Evolutionary conservation across 2,329 filamentous ascomycete species (phyloP).

Genomic region (Scorias spongiosa): DNA sequence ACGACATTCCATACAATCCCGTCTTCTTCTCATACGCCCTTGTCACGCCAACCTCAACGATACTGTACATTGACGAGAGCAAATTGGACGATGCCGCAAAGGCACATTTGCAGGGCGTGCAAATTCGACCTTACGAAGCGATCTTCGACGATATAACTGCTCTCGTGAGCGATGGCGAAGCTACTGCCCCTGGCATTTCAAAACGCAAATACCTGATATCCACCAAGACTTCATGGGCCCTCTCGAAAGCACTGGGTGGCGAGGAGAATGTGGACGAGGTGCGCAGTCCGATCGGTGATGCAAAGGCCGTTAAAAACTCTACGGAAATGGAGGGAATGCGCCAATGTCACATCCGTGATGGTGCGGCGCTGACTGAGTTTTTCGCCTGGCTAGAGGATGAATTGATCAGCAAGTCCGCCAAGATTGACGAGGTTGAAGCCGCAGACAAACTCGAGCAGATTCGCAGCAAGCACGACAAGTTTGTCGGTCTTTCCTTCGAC

Average conservation of each 20-base stretch:
- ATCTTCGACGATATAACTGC: slow-evolving; percentile 66
- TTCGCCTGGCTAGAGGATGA: slow-evolving; percentile 96
- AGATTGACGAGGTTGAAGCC: slow-evolving; percentile 76
- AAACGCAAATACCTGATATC: slow-evolving; percentile 66
- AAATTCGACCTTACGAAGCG: slow-evolving; percentile 63
- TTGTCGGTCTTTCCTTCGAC: slow-evolving; percentile 81
- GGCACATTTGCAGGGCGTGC: slow-evolving; percentile 55
- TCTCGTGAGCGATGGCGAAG: slow-evolving; percentile 30
- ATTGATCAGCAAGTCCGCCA: slow-evolving; percentile 54
- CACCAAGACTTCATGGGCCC: slow-evolving; percentile 81
- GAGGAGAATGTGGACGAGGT: slow-evolving; percentile 73
- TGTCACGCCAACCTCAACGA: slow-evolving; percentile 59
- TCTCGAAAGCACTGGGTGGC: slow-evolving; percentile 73
- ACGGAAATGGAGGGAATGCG: slow-evolving; percentile 85
- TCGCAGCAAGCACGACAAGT: slow-evolving; percentile 54
- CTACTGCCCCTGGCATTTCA: slow-evolving; percentile 12
- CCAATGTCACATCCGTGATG: slow-evolving; percentile 83
- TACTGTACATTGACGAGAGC: slow-evolving; percentile 67
- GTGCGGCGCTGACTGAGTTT: slow-evolving; percentile 77
- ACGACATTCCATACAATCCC: slow-evolving; percentile 92
- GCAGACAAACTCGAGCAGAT: slow-evolving; percentile 78
- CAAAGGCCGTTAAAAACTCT: slow-evolving; percentile 90
- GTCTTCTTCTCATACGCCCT: slow-evolving; percentile 97
- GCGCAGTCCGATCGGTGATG: slow-evolving; percentile 73
- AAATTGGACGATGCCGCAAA: slow-evolving; percentile 59